Conservation (phyloP, 345 rosid species). For the Xanthoceras sorbifolium region DNA sequence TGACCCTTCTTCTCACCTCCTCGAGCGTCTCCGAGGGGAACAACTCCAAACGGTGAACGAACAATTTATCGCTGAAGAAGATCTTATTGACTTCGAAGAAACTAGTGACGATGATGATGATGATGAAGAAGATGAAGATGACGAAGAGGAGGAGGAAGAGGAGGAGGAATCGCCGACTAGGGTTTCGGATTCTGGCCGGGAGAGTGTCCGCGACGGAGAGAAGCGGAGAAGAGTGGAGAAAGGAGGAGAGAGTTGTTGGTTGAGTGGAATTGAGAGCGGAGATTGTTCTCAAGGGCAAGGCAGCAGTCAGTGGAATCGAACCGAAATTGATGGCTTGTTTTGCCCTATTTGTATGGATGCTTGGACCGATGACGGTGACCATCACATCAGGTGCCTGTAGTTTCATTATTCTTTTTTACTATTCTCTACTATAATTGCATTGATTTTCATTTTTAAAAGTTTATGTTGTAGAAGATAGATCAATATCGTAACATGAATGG, state of each 20-base stretch:
- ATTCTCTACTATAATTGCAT: background rate
- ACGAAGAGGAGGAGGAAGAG: slow-evolving; percentile 26
- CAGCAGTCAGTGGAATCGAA: slow-evolving; percentile 44
- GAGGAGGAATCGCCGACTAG: slow-evolving; percentile 36
- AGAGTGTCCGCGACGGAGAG: slow-evolving; percentile 26
- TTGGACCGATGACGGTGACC: slow-evolving; percentile 69
- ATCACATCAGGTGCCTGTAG: slow-evolving; percentile 63
- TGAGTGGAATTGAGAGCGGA: slow-evolving; percentile 28
- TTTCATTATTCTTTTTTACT: background rate
- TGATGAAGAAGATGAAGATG: slow-evolving; percentile 27
- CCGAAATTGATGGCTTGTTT: slow-evolving; percentile 61
- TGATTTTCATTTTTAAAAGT: background rate
- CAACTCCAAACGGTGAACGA: slow-evolving; percentile 11
- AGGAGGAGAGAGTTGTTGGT: slow-evolving; percentile 28
- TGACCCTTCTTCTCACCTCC: background rate
- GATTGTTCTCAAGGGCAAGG: slow-evolving; percentile 38
- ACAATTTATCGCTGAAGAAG: slow-evolving; percentile 6
- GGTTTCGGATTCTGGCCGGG: slow-evolving; percentile 22
- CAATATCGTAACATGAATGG: background rate
- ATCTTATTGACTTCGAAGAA: background rate
- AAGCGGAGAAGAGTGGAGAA: slow-evolving; percentile 36
- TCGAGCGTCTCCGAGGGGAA: background rate
- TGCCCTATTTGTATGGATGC: slow-evolving; percentile 85
- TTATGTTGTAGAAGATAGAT: too few relatives aligned
- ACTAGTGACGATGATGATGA: slow-evolving; percentile 19